Evolutionary conservation across 345 rosid genomes (phyloP).

Genomic region (Citrus medica): DNA sequence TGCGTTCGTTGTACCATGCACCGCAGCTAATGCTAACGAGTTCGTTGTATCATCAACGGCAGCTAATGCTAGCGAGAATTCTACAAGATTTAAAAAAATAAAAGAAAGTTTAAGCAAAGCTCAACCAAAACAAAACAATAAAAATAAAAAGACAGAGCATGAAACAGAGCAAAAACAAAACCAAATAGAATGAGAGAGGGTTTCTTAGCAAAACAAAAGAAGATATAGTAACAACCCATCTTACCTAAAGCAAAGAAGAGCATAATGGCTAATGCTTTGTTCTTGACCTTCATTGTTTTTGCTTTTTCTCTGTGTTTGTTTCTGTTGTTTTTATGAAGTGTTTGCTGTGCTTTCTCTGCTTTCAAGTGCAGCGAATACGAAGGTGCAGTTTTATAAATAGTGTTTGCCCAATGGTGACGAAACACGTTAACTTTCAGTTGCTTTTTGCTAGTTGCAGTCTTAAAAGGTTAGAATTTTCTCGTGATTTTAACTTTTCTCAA

Average conservation of each 20-base stretch:
- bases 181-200: too few species aligned
- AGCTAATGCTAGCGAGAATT: slow-evolving; percentile 17
- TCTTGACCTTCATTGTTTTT: slow-evolving; percentile 22
- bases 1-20: slow-evolving; percentile 12
- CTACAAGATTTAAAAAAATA: slow-evolving; percentile 14
- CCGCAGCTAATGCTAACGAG: too few species aligned
- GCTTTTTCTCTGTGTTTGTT: not conserved
- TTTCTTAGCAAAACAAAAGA: not conserved
- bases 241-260: slow-evolving; percentile 33
- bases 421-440: slow-evolving; percentile 15
- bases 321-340: not conserved
- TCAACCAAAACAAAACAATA: too few species aligned
- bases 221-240: not conserved
- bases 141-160: too few species aligned
- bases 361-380: not conserved
- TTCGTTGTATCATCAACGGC: slow-evolving; percentile 18
- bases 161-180: not conserved
- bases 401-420: slow-evolving; percentile 5
- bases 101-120: not conserved
- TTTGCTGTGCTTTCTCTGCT: not conserved
- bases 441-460: not conserved
- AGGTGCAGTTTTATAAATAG: slow-evolving; percentile 1
- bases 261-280: slow-evolving; percentile 11
- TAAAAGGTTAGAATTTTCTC: too few species aligned
- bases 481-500: too few species aligned